Conservation (phyloP, 2,329 filamentous ascomycete species). For the Alternaria arborescens region DNA sequence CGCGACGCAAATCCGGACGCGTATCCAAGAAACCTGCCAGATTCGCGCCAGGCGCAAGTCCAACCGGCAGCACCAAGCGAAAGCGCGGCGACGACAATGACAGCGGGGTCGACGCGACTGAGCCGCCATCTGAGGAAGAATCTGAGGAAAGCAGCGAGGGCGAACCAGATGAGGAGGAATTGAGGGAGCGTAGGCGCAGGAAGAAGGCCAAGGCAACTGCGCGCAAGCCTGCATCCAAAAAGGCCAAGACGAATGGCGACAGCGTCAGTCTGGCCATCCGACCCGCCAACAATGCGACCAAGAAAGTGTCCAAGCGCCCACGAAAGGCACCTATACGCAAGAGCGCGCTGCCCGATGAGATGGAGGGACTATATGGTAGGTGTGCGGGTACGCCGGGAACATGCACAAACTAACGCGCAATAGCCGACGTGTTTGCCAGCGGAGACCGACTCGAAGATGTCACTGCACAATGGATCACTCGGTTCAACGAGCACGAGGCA, state of each 20-base stretch:
- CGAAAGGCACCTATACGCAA: slow-evolving; percentile 62
- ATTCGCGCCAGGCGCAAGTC: slow-evolving; percentile 42
- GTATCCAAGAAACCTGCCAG: slow-evolving; percentile 50
- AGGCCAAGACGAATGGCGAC: slow-evolving; percentile 64
- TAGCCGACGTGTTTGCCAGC: slow-evolving; percentile 68
- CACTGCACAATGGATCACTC: slow-evolving; percentile 65
- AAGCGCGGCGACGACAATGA: slow-evolving; percentile 46
- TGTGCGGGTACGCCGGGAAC: slow-evolving; percentile 1
- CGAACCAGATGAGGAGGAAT: slow-evolving; percentile 52
- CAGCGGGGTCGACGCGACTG: slow-evolving; percentile 41
- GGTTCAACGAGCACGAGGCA: slow-evolving; percentile 65
- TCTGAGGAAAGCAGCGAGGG: slow-evolving; percentile 46
- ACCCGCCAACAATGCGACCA: slow-evolving; percentile 52
- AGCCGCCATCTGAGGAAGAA: slow-evolving; percentile 39
- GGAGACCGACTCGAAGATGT: slow-evolving; percentile 64
- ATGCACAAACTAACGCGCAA: slow-evolving; percentile 31
- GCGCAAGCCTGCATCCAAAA: slow-evolving; percentile 58
- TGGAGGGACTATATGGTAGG: slow-evolving; percentile 66
- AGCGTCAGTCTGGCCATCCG: slow-evolving; percentile 64
- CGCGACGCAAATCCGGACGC: slow-evolving; percentile 54
- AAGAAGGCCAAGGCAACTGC: slow-evolving; percentile 39
- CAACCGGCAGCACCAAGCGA: slow-evolving; percentile 45
- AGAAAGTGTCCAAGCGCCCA: slow-evolving; percentile 52
- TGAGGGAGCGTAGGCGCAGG: slow-evolving; percentile 47
- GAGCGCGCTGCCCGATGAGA: slow-evolving; percentile 59